Percentiles rank a stretch among this genome's conserved stretches.
Evolutionary conservation across 257 asterid species (phyloP).

Genomic region (Primulina tabacum): DNA sequence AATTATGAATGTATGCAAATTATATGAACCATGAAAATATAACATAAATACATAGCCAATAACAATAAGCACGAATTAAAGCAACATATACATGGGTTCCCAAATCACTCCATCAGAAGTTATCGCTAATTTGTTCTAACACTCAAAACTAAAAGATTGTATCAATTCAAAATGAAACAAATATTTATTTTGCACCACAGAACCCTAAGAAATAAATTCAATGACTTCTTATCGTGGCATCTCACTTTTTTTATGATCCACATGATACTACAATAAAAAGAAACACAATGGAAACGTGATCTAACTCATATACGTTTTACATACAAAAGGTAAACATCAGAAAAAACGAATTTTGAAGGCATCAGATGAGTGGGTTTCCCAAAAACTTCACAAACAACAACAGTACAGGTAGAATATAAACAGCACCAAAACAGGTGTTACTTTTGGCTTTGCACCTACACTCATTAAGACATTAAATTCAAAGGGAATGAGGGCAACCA

Average conservation of each 20-base stretch:
- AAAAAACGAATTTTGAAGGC: slow-evolving; percentile 12
- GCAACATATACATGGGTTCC: neutral
- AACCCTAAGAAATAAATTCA: neutral
- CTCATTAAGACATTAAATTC: too few species aligned
- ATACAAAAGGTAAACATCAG: neutral
- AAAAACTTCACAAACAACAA: slow-evolving; percentile 3
- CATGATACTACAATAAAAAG: neutral
- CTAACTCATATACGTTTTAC: slow-evolving; percentile 6
- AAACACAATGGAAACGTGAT: neutral
- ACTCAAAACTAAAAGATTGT: slow-evolving; percentile 1
- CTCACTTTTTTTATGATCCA: neutral
- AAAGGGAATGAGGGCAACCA: too few species aligned
- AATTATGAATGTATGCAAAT: neutral
- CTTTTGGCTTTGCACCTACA: too few species aligned
- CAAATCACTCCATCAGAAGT: neutral
- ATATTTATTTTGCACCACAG: neutral
- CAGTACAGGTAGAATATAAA: neutral
- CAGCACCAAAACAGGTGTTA: neutral
- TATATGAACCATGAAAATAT: neutral
- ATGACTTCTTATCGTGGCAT: neutral
- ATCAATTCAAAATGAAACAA: slow-evolving; percentile 1
- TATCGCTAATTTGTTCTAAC: neutral
- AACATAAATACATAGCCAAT: neutral
- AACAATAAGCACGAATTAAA: neutral
- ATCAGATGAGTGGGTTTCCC: slow-evolving; percentile 22